These are phyloP conservation scores for Starmerella bacillaris DNA, from an alignment of 805 yeast species.

Conservation along the genomic window DNA sequence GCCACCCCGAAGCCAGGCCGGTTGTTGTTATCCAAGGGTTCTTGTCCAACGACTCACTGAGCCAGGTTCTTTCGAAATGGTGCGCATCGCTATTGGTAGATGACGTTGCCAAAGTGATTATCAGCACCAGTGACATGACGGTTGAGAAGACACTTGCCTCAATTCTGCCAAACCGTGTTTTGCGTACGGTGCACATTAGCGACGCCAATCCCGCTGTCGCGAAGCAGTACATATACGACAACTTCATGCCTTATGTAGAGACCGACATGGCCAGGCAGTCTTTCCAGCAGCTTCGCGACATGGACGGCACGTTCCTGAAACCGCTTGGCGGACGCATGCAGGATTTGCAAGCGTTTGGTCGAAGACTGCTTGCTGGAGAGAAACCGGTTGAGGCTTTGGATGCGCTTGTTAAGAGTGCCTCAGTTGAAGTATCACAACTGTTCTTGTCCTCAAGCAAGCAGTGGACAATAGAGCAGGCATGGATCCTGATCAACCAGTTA, in stretches of 20 bases:
- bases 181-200: slow-evolving; percentile 51
- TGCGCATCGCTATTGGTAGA: slow-evolving; percentile 56
- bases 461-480: slow-evolving; percentile 66
- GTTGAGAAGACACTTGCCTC: slow-evolving; percentile 47
- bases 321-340: slow-evolving; percentile 92
- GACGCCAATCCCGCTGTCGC: slow-evolving; percentile 69
- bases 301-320: slow-evolving; percentile 21
- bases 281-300: slow-evolving; percentile 15
- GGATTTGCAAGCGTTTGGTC: slow-evolving; percentile 74
- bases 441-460: slow-evolving; percentile 32
- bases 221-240: slow-evolving; percentile 41
- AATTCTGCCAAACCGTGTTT: slow-evolving; percentile 73
- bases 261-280: slow-evolving; percentile 3
- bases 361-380: slow-evolving; percentile 82
- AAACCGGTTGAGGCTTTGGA: slow-evolving; percentile 53
- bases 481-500: slow-evolving; percentile 59
- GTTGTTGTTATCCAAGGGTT: slow-evolving; percentile 12
- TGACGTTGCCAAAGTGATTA: slow-evolving; percentile 77
- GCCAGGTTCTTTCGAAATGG: slow-evolving; percentile 72
- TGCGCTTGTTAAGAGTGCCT: slow-evolving; percentile 68
- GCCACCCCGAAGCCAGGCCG: slow-evolving; percentile 14
- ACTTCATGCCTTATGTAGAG: slow-evolving; percentile 1
- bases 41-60: slow-evolving; percentile 26
- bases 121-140: slow-evolving; percentile 64
- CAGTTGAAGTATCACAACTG: slow-evolving; percentile 74